A percentile compares a stretch with the other conserved stretches of the same genome.
Evolutionary conservation across 352 stramenopile species (phyloP).

Genomic region (Pythium scleroteichum): DNA sequence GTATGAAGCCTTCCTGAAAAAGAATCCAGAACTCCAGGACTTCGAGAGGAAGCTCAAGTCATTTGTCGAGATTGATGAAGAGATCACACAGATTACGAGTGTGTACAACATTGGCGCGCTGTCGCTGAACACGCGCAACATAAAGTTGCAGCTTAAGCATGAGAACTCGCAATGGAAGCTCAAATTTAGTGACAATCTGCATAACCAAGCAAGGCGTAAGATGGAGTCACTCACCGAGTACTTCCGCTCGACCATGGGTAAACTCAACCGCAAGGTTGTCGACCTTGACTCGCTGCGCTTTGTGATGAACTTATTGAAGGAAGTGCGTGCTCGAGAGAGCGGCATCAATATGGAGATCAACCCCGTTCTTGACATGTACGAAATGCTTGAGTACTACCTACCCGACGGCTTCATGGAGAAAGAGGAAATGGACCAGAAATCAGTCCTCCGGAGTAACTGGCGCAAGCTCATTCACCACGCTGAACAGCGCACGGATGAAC

Average conservation of each 20-base stretch:
- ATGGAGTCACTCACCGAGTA: constrained; percentile 96
- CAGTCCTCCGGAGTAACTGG: constrained; percentile 96
- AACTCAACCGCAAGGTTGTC: constrained; percentile 93
- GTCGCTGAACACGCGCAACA: constrained; percentile 95
- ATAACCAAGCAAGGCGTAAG: constrained; percentile 92
- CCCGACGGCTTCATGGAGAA: constrained; percentile 98
- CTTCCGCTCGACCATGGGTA: constrained; percentile 93
- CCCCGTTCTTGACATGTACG: constrained; percentile 98
- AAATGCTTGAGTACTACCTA: constrained; percentile 95
- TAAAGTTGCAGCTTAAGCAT: constrained; percentile 96
- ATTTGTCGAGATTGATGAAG: constrained; percentile 95
- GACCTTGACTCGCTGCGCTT: constrained; percentile 97
- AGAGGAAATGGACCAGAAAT: constrained; percentile 99
- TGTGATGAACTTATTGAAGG: constrained; percentile 97
- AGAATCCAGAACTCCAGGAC: constrained; percentile 93
- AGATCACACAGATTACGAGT: constrained; percentile 87
- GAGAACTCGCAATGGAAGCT: constrained; percentile 97
- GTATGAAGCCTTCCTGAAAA: constrained; percentile 95
- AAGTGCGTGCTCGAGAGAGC: constrained; percentile 96
- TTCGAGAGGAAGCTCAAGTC: constrained; percentile 96
- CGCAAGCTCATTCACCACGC: constrained; percentile 96
- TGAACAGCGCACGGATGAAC: constrained; percentile 93
- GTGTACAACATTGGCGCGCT: constrained; percentile 97
- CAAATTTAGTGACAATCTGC: constrained; percentile 97
- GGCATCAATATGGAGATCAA: constrained; percentile 99